Conservation (phyloP, 345 rosid species). For the Euphorbia peplus region DNA sequence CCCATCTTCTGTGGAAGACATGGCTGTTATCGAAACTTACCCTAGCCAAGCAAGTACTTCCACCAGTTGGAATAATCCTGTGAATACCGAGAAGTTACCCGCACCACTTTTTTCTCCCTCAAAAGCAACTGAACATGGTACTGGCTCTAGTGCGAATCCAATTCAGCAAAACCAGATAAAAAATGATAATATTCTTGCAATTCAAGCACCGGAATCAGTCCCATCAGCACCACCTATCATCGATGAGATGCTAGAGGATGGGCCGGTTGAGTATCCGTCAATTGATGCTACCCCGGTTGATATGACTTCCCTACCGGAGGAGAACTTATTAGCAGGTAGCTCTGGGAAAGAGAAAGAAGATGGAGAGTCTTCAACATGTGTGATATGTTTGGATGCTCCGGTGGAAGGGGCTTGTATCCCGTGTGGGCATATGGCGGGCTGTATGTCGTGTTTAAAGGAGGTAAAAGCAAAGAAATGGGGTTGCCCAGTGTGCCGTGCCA, state of each 20-base stretch:
- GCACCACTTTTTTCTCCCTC: slow-evolving; percentile 28
- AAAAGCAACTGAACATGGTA: slow-evolving; percentile 28
- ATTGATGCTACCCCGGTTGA: slow-evolving; percentile 63
- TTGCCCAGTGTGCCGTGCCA: slow-evolving; percentile 92
- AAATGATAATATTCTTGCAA: slow-evolving; percentile 11
- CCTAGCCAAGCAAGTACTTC: slow-evolving; percentile 49
- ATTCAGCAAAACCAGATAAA: slow-evolving; percentile 19
- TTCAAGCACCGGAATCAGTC: slow-evolving; percentile 27
- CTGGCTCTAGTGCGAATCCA: slow-evolving; percentile 22
- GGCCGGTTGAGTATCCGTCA: slow-evolving; percentile 74
- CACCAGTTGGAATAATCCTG: slow-evolving; percentile 27
- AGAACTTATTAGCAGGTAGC: slow-evolving; percentile 21
- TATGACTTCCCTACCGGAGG: slow-evolving; percentile 31
- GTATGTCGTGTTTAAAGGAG: slow-evolving; percentile 89
- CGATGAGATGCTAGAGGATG: slow-evolving; percentile 47
- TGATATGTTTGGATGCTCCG: slow-evolving; percentile 89
- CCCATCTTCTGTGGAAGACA: slow-evolving; percentile 50
- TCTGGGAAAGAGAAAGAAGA: slow-evolving; percentile 42
- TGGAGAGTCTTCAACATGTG: slow-evolving; percentile 49
- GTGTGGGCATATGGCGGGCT: slow-evolving; percentile 96
- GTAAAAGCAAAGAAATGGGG: slow-evolving; percentile 82
- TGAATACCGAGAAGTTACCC: slow-evolving; percentile 13
- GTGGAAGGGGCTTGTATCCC: slow-evolving; percentile 95
- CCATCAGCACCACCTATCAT: slow-evolving; percentile 66
- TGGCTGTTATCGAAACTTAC: slow-evolving; percentile 32